phyloP scores from a whole-genome alignment of 2,329 filamentous ascomycete genomes.

The Beauveria pseudobassiana region DNA sequence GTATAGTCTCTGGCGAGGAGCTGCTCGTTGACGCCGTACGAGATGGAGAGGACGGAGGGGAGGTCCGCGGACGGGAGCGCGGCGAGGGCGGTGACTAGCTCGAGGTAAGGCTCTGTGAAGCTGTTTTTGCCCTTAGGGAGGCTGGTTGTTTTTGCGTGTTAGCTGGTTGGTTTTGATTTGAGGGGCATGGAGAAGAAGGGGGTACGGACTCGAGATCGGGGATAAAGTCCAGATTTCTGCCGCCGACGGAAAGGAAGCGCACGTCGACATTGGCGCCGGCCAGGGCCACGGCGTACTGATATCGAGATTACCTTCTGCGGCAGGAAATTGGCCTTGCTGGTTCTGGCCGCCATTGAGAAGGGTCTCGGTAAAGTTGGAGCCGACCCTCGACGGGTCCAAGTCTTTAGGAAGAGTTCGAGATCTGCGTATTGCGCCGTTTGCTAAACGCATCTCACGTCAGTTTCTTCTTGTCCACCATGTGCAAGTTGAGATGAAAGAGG shows the following conservation, averaged over 20 bases:
- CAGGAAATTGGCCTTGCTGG: conserved; percentile 31
- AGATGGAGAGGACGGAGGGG: conserved; percentile 59
- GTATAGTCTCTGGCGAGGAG: conserved; percentile 53
- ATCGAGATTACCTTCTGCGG: conserved; percentile 31
- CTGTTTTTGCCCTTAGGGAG: conserved; percentile 19
- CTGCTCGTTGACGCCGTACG: conserved; percentile 64
- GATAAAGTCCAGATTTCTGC: conserved; percentile 22
- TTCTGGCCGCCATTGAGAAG: conserved; percentile 51
- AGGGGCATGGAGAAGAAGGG: neutral
- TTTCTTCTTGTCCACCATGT: neutral
- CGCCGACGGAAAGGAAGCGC: conserved; percentile 25
- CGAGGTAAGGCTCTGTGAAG: conserved; percentile 58
- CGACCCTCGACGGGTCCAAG: conserved; percentile 44
- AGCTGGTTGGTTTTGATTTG: neutral
- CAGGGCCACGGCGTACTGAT: conserved; percentile 29
- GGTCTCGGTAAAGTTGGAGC: conserved; percentile 48
- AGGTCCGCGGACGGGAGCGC: conserved; percentile 44
- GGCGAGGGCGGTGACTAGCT: conserved; percentile 54
- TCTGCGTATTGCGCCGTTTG: conserved; percentile 48
- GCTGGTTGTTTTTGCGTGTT: conserved; percentile 6
- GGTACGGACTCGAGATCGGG: conserved; percentile 28
- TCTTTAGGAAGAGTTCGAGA: conserved; percentile 46
- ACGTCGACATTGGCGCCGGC: conserved; percentile 27
- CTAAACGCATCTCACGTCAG: neutral
- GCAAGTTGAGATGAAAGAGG: neutral